phyloP scores from a whole-genome alignment of 2,329 filamentous ascomycete genomes.

The Diaporthe destruens region DNA sequence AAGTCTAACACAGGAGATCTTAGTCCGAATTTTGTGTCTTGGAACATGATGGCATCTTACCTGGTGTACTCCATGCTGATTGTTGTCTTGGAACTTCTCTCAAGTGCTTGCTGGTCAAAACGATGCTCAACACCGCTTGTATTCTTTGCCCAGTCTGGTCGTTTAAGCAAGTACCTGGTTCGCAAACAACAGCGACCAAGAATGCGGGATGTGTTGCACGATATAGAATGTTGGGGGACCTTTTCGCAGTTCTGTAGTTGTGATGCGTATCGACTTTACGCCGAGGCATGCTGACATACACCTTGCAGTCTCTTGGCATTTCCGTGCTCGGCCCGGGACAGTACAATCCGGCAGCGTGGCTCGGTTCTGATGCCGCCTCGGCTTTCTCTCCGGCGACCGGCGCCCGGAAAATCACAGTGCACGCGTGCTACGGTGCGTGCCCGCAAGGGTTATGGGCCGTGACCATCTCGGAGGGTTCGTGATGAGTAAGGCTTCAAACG shows the following conservation, averaged over 20 bases:
- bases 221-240: background rate
- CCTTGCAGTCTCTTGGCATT: background rate
- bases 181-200: background rate
- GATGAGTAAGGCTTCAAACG: background rate
- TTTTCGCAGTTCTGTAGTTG: background rate
- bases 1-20: conserved; percentile 45
- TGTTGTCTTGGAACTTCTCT: background rate
- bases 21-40: background rate
- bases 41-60: background rate
- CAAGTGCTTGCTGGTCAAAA: background rate
- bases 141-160: background rate
- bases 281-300: background rate
- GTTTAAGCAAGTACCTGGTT: background rate
- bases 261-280: background rate
- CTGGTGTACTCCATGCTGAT: conserved; percentile 6
- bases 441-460: background rate
- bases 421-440: no score
- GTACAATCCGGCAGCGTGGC: background rate
- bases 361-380: conserved; percentile 9
- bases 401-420: background rate
- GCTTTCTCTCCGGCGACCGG: conserved; percentile 11
- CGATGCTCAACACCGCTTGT: no score
- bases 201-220: background rate
- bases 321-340: background rate
- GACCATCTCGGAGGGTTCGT: background rate